Evolutionary conservation across 768 basidiomycete genomes (phyloP), one percentile per base, ranked within the genome.

Genomic region (Porpolomopsis calyptriformis): DNA sequence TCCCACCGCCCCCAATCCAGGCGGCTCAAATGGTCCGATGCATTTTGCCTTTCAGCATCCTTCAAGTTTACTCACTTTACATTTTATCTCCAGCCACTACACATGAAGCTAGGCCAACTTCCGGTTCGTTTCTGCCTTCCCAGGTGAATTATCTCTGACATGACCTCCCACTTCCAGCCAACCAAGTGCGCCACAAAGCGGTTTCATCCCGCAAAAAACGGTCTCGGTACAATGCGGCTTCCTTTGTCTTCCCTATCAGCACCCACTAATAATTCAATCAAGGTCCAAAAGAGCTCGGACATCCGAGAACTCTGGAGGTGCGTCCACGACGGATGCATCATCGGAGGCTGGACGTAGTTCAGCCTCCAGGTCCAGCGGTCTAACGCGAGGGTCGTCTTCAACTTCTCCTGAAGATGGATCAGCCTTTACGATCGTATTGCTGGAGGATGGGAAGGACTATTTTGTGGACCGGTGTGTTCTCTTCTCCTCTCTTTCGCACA

Each of bases 391-490:
- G 11, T 24, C 33, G 34, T 36, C 35, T 8, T 12, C 11, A 16
- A n/a, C 12, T 26, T 14, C 35, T 34, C 24, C 23, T 10, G 23
- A 19, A 16, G 24, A 46, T 27, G 35, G 16, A 12, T 36, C 35
- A 5, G 45, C 36, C 6, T 46, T 46, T 27, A 46, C 45, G 11
- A 38, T 46, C 7, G 45, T 46, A 23, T 19, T 46, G 19, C 18
- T 46, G 22, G 45, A 46, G 25, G 36, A 46, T 9, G 35, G 35
- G 16, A 46, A 37, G 25, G 36, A 46, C 34, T 37, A 37, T 20
- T 22, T 33, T 19, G 14, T 38, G 24, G 36, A 14, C 29, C 34
- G 36, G 45, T 46, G 10, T 7, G 45, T 38, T 18, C 16, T 16
- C 14, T 38, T 16, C 22, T 23, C 34, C 16, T 44, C n/a, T 23